Evolutionary conservation across 495 filamentous ascomycete genomes (phyloP).

Genomic region (Penicillium lividum): DNA sequence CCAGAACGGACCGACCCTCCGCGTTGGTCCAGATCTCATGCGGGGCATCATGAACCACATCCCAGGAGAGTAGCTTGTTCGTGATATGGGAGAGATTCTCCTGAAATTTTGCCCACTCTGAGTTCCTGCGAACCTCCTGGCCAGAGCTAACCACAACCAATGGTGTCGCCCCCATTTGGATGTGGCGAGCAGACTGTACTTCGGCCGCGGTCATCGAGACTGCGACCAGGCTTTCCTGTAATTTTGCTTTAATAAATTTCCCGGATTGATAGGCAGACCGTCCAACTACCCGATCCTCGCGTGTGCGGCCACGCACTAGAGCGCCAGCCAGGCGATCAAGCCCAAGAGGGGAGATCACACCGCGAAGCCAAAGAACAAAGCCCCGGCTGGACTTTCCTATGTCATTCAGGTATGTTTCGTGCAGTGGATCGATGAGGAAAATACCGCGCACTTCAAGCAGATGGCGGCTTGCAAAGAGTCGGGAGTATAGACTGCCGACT

Average conservation of each 20-base stretch:
- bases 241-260: slow-evolving; percentile 79
- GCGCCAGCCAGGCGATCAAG: slow-evolving; percentile 76
- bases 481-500: slow-evolving; percentile 80
- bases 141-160: slow-evolving; percentile 84
- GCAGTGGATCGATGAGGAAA: slow-evolving; percentile 82
- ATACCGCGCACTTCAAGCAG: slow-evolving; percentile 69
- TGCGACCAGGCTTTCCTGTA: slow-evolving; percentile 91
- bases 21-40: slow-evolving; percentile 78
- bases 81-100: slow-evolving; percentile 79
- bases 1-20: slow-evolving; percentile 68
- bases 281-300: slow-evolving; percentile 85
- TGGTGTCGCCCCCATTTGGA: slow-evolving; percentile 72
- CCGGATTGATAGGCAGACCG: slow-evolving; percentile 73
- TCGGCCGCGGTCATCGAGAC: slow-evolving; percentile 79
- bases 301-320: slow-evolving; percentile 71
- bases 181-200: slow-evolving; percentile 69
- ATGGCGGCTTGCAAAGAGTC: slow-evolving; percentile 85
- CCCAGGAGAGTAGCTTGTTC: slow-evolving; percentile 75
- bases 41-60: slow-evolving; percentile 81
- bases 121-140: slow-evolving; percentile 52
- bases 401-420: slow-evolving; percentile 74
- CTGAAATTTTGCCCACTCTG: slow-evolving; percentile 77
- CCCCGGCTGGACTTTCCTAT: slow-evolving; percentile 69
- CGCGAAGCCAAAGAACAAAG: slow-evolving; percentile 81
- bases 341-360: slow-evolving; percentile 81